Evolutionary conservation across 2,329 filamentous ascomycete species (phyloP).

Genomic region (Passalora sequoiae): DNA sequence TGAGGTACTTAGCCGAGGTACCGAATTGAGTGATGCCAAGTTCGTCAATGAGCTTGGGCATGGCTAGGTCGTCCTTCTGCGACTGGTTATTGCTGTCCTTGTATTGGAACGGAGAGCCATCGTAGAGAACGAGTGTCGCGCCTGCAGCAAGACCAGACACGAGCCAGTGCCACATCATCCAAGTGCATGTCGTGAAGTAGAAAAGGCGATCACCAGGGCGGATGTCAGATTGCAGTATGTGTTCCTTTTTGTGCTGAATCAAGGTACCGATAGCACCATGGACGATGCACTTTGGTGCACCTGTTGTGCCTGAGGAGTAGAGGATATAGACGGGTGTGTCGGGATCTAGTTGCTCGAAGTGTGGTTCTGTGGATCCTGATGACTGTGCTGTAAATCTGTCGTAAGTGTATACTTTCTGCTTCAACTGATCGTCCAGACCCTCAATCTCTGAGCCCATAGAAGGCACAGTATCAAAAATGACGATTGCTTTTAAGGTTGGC

Average conservation of each 20-base stretch:
- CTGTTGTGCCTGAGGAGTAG: slow-evolving; percentile 88
- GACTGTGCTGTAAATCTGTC: slow-evolving; percentile 39
- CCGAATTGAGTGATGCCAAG: slow-evolving; percentile 87
- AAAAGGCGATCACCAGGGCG: slow-evolving; percentile 67
- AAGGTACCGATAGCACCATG: slow-evolving; percentile 87
- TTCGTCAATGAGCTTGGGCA: slow-evolving; percentile 76
- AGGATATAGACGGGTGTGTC: slow-evolving; percentile 91
- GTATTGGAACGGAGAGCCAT: slow-evolving; percentile 77
- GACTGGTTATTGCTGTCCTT: slow-evolving; percentile 46
- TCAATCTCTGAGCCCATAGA: slow-evolving; percentile 38
- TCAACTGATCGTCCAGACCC: slow-evolving; percentile 11
- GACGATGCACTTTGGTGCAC: slow-evolving; percentile 84
- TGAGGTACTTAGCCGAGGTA: slow-evolving; percentile 90
- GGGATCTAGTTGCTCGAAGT: slow-evolving; percentile 72
- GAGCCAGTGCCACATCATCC: slow-evolving; percentile 99
- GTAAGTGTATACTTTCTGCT: slow-evolving; percentile 22
- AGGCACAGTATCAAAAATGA: slow-evolving; percentile 65
- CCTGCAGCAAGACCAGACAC: slow-evolving; percentile 79
- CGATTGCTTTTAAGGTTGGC: slow-evolving; percentile 60
- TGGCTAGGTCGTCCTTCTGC: slow-evolving; percentile 66
- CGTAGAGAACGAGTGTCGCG: slow-evolving; percentile 79
- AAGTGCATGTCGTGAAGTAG: slow-evolving; percentile 91
- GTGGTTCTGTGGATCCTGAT: slow-evolving; percentile 17
- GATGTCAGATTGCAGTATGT: slow-evolving; percentile 80
- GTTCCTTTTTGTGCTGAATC: slow-evolving; percentile 96